Base-by-base conservation (phyloP, 768 basidiomycete species). In the Plicaturopsis crispa region DNA sequence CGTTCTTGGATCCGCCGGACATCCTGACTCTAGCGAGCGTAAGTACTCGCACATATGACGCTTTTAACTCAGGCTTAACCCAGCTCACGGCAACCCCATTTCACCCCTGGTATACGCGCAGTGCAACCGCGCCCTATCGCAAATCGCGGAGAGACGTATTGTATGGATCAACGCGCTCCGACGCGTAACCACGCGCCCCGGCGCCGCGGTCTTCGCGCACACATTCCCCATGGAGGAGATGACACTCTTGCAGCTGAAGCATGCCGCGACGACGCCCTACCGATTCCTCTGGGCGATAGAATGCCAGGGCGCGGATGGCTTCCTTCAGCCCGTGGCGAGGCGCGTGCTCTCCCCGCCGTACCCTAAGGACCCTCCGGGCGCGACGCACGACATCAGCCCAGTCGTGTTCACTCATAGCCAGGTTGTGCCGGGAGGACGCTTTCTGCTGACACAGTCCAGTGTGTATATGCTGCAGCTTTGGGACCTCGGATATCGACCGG, bases 391-490 rank as follows among this genome's bases (percentile, higher is more conserved):
- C 26, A 41, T 39, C 16, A 30, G 35, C 36, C 32, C 36, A 7
- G 41, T 42, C 14, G 30, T 36, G 7, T 42, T 49, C 31, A 18
- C 19, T 5, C 26, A 31, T 21, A 32, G 52, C n/a, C 50, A 44
- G 33, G 44, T 61, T 20, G 43, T 61, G 21, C 54, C 59, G 6
- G 59, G 59, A 13, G 59, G 59, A 6, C 56, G 59, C 2, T 61
- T 49, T 41, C 51, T 59, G n/a, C 28, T 57, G 16, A 55, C 51
- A 1, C 39, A 47, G 6, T 36, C 47, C 6, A 31, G 31, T 19
- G 33, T 40, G 4, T n/a, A n/a, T n/a, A 32, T 53, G 5, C 24
- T 54, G 7, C 41, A 45, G 18, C 31, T 61, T 13, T 59, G 55
- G 56, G 59, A 61, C 44, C 44, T 59, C 16, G 56, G 54, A 4